A percentile compares a stretch with the other conserved stretches of the same genome.
phyloP scores from a whole-genome alignment of 2,329 filamentous ascomycete species.

The Calonectria fujianensis region DNA sequence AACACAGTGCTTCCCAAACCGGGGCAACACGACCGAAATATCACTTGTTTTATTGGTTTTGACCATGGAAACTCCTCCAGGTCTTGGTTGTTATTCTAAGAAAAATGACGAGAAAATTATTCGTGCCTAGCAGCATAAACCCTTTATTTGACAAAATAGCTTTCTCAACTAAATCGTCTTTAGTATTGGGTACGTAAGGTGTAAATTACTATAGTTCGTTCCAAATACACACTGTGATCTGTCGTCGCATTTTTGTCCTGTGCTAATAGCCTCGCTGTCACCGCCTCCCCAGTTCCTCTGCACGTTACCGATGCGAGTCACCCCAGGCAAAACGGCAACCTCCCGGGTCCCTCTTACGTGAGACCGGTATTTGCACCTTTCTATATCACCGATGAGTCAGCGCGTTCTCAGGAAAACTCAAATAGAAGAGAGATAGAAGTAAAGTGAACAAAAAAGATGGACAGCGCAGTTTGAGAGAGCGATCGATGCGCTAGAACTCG shows the following conservation, averaged over 20 bases:
- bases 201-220: background rate
- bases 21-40: background rate
- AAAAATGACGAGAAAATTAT: background rate
- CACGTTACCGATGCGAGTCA: conserved; percentile 18
- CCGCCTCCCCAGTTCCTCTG: conserved; percentile 1
- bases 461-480: too few relatives aligned
- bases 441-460: background rate
- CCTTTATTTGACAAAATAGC: background rate
- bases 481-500: background rate
- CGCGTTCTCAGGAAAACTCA: background rate
- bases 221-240: background rate
- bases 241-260: background rate
- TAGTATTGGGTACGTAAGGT: background rate
- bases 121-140: background rate
- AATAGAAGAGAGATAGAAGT: background rate
- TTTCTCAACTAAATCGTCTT: background rate
- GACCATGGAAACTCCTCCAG: background rate
- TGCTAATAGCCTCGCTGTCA: background rate
- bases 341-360: conserved; percentile 25
- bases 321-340: background rate
- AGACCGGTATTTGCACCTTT: background rate
- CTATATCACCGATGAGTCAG: conserved; percentile 28
- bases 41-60: background rate
- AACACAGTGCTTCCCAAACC: background rate
- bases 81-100: background rate